Percentiles rank a stretch among this genome's conserved stretches.
phyloP scores from a whole-genome alignment of 768 basidiomycete genomes.

The Pholiota conissans region DNA sequence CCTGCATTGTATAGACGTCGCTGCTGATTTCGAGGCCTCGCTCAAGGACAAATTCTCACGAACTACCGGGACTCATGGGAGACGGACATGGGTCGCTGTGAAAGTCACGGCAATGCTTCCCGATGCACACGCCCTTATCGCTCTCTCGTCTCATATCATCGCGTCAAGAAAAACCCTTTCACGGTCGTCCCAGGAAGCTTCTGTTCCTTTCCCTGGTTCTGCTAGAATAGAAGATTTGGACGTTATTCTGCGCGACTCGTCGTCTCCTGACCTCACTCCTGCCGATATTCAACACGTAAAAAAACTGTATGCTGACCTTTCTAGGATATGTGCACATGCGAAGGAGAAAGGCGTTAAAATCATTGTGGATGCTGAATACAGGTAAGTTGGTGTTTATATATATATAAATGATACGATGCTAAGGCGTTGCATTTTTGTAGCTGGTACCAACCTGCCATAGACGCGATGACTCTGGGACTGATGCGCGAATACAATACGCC shows the following conservation, averaged over 20 bases:
- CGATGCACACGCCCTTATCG: conserved; percentile 57
- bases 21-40: conserved; percentile 76
- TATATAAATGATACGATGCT: neutral
- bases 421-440: conserved; percentile 21
- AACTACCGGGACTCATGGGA: conserved; percentile 24
- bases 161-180: conserved; percentile 23
- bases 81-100: conserved; percentile 81
- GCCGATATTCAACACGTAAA: conserved; percentile 62
- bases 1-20: conserved; percentile 71
- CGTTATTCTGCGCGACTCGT: conserved; percentile 38
- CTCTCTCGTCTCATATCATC: conserved; percentile 60
- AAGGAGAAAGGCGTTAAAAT: conserved; percentile 63
- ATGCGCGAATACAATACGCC: conserved; percentile 77
- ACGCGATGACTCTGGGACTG: conserved; percentile 73
- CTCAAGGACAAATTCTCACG: conserved; percentile 17
- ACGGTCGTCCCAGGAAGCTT: conserved; percentile 16
- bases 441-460: conserved; percentile 82
- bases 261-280: conserved; percentile 33
- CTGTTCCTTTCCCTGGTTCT: conserved; percentile 69
- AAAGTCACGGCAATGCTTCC: conserved; percentile 83
- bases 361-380: conserved; percentile 86
- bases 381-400: conserved; percentile 34
- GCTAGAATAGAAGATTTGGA: conserved; percentile 60
- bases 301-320: conserved; percentile 61
- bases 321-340: conserved; percentile 64